phyloP scores from a whole-genome alignment of 306 rosid species.

The Amphicarpaea edgeworthii region DNA sequence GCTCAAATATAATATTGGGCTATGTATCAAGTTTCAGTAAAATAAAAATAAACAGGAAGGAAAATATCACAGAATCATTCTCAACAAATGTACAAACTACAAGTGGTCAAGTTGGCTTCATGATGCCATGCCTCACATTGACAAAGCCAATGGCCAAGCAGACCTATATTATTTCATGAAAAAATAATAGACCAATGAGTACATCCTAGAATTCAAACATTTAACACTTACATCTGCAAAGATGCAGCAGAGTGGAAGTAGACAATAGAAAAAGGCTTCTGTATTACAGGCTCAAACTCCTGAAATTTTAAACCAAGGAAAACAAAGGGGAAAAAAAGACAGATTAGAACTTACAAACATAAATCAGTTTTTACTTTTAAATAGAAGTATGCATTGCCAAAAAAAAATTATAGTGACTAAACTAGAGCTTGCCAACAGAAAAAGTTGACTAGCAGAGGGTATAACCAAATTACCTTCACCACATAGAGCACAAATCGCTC shows the following conservation, averaged over 20 bases:
- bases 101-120: conserved; percentile 31
- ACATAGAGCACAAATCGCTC: conserved; percentile 88
- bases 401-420: conserved; percentile 17
- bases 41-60: neutral
- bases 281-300: conserved; percentile 97
- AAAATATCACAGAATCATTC: conserved; percentile 18
- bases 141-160: conserved; percentile 23
- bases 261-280: conserved; percentile 88
- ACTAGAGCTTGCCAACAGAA: conserved; percentile 1
- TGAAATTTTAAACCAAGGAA: conserved; percentile 52
- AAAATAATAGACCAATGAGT: conserved; percentile 9
- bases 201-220: conserved; percentile 36
- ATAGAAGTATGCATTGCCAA: conserved; percentile 20
- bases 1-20: conserved; percentile 5
- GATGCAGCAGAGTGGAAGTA: conserved; percentile 99
- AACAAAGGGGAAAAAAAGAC: neutral
- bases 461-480: conserved; percentile 70
- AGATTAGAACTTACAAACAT: conserved; percentile 3
- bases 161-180: conserved; percentile 37
- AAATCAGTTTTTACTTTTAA: conserved; percentile 30
- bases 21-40: neutral
- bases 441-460: conserved; percentile 19
- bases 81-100: conserved; percentile 26
- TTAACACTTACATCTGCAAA: conserved; percentile 80
- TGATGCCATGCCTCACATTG: neutral